Evolutionary conservation across 768 basidiomycete genomes (phyloP), one percentile per base, ranked within the genome.

Genomic region (Termitomyces heimii): DNA sequence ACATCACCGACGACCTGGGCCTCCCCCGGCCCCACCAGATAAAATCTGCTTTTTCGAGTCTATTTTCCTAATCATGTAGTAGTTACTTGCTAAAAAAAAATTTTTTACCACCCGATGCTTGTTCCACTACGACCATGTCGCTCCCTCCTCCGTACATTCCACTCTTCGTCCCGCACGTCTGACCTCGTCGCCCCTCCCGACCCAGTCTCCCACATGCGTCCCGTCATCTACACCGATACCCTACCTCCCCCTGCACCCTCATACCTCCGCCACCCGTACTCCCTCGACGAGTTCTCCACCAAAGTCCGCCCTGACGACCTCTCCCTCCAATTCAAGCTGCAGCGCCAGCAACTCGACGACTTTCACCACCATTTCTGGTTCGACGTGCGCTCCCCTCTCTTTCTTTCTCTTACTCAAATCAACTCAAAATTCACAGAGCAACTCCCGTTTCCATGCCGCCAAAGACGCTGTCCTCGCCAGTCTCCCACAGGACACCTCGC

Each of bases 331-430:
- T 87, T 80, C 75, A 84, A 82, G 58, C 71, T 92, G 46, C 81
- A 85, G 58, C 76, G 85, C 53, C 85, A 90, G 68, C 83, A 85
- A 56, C 70, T 92, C 22, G 89, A 92, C 64, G 75, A 82, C 24
- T 85, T 88, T 65, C 86, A 92, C 59, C 86, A 93, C 55, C 71
- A 77, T 18, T 94, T 91, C 68, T 94, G 92, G 92, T 70, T 82
- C 53, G 85, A 92, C 54, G 92, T 92, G 66, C 62, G 88, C 78
- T 10, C 4, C 4, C 16, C 34, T n/a, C 13, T 37, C n/a, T 2
- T 24, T 39, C 35, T 20, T 64, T n/a, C 13, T 24, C 24, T 22
- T 32, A 8, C 39, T 44, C 45, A 20, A 34, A 12, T n/a, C 46
- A 35, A 40, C 34, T 32, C 42, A 55, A 60, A 28, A 34, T 44